These are phyloP conservation scores for Acaromyces ingoldii DNA, from an alignment of 1,284 basidiomycete genomes.

Conservation along the genomic window DNA sequence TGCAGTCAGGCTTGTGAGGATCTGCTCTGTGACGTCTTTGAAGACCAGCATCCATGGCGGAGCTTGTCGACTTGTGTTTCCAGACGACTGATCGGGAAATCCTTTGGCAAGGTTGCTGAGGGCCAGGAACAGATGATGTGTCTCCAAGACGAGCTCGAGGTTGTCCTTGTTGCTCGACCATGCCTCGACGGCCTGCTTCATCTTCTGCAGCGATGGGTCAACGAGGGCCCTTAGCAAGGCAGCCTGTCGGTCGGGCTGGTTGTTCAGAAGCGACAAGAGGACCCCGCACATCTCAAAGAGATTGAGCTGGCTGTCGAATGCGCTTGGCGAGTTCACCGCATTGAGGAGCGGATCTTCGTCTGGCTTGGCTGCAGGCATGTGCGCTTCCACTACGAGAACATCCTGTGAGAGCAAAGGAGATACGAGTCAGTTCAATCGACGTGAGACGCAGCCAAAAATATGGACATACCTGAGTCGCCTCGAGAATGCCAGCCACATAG, in stretches of 20 bases:
- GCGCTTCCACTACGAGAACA: conserved; percentile 55
- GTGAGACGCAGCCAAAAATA: too few relatives aligned
- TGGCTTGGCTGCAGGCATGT: conserved; percentile 57
- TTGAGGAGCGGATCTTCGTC: conserved; percentile 65
- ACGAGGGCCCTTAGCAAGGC: conserved; percentile 64
- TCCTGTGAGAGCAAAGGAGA: conserved; percentile 54
- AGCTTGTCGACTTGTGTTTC: conserved; percentile 68
- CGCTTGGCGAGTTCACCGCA: conserved; percentile 67
- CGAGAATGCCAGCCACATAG: conserved; percentile 58
- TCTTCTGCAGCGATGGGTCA: conserved; percentile 72
- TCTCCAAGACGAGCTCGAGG: conserved; percentile 70
- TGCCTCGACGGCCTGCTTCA: conserved; percentile 64
- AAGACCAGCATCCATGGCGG: conserved; percentile 64
- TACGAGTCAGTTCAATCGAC: too few relatives aligned
- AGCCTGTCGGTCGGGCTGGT: conserved; percentile 65
- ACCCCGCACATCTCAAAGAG: conserved; percentile 88
- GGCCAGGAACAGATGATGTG: conserved; percentile 95
- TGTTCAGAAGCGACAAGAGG: conserved; percentile 71
- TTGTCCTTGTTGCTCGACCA: conserved; percentile 55
- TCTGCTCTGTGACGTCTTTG: conserved; percentile 78
- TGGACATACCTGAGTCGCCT: too few relatives aligned
- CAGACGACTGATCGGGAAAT: conserved; percentile 66
- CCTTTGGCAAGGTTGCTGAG: conserved; percentile 93
- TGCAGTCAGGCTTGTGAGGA: conserved; percentile 73
- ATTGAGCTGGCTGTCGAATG: conserved; percentile 88